phyloP scores from a whole-genome alignment of 192 early-diverging fungal genomes.

The Coemansia sp. region DNA sequence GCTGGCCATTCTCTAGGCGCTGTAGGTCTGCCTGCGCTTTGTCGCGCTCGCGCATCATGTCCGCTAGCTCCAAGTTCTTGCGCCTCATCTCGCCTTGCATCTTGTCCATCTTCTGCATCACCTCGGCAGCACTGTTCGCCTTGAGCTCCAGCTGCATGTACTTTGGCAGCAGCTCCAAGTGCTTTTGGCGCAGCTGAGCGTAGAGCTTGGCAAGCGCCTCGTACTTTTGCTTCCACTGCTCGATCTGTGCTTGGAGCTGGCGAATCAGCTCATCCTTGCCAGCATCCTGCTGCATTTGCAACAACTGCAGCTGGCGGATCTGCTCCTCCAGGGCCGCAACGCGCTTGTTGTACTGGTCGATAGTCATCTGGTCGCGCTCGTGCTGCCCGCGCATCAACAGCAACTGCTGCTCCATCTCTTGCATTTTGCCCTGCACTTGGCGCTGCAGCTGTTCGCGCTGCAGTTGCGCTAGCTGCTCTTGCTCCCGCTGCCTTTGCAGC shows the following conservation, averaged over 20 bases:
- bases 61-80: slow-evolving; percentile 79
- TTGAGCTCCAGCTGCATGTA: slow-evolving; percentile 84
- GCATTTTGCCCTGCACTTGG: slow-evolving; percentile 75
- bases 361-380: slow-evolving; percentile 78
- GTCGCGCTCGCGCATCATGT: slow-evolving; percentile 92
- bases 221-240: slow-evolving; percentile 97
- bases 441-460: slow-evolving; percentile 80
- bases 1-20: slow-evolving; percentile 76
- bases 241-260: slow-evolving; percentile 87
- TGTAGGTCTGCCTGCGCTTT: slow-evolving; percentile 79
- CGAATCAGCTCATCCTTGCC: slow-evolving; percentile 87
- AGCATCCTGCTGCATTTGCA: slow-evolving; percentile 70
- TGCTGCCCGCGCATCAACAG: slow-evolving; percentile 75
- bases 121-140: slow-evolving; percentile 84
- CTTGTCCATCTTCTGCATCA: slow-evolving; percentile 79
- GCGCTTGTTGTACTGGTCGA: slow-evolving; percentile 86
- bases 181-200: slow-evolving; percentile 93
- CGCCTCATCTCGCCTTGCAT: slow-evolving; percentile 71
- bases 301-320: slow-evolving; percentile 68
- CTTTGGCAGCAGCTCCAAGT: slow-evolving; percentile 89
- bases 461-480: slow-evolving; percentile 74
- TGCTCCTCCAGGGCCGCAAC: slow-evolving; percentile 87
- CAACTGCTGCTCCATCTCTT: slow-evolving; percentile 81
- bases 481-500: slow-evolving; percentile 69
- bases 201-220: slow-evolving; percentile 98